Conservation (phyloP, 371 early-diverging fungal species). For the Apophysomyces variabilis region DNA sequence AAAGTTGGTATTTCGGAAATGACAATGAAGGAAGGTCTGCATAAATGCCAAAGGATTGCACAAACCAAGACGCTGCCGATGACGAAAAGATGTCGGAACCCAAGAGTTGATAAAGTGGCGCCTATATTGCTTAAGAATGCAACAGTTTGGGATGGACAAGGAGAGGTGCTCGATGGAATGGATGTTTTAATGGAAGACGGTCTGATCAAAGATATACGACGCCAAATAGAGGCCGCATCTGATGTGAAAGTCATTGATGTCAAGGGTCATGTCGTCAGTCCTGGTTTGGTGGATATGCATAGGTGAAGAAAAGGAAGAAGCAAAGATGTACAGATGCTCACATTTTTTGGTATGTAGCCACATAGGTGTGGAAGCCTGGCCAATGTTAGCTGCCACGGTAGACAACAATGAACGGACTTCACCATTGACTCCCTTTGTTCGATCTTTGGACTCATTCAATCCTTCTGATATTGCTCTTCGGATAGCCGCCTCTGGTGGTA, state of each 20-base stretch:
- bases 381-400: constrained; percentile 46
- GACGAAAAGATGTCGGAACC: constrained; percentile 19
- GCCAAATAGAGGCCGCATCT: constrained; percentile 32
- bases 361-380: constrained; percentile 69
- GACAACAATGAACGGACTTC: constrained; percentile 74
- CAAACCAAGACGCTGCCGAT: background rate
- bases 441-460: constrained; percentile 62
- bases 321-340: background rate
- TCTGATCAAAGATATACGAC: constrained; percentile 49
- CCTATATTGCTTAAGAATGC: constrained; percentile 54
- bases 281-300: constrained; percentile 81
- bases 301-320: constrained; percentile 44
- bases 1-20: constrained; percentile 26
- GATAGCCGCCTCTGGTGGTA: constrained; percentile 73
- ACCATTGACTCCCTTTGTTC: constrained; percentile 62
- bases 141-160: constrained; percentile 63
- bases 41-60: constrained; percentile 20
- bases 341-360: constrained; percentile 36
- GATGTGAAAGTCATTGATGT: constrained; percentile 58
- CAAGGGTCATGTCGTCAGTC: constrained; percentile 67
- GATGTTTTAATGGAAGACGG: constrained; percentile 62
- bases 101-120: constrained; percentile 17
- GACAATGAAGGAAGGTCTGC: constrained; percentile 25
- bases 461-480: constrained; percentile 66
- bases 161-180: constrained; percentile 39